These are phyloP conservation scores for Melanomma pulvis-pyrius DNA, from an alignment of 495 filamentous ascomycete genomes.

Conservation along the genomic window DNA sequence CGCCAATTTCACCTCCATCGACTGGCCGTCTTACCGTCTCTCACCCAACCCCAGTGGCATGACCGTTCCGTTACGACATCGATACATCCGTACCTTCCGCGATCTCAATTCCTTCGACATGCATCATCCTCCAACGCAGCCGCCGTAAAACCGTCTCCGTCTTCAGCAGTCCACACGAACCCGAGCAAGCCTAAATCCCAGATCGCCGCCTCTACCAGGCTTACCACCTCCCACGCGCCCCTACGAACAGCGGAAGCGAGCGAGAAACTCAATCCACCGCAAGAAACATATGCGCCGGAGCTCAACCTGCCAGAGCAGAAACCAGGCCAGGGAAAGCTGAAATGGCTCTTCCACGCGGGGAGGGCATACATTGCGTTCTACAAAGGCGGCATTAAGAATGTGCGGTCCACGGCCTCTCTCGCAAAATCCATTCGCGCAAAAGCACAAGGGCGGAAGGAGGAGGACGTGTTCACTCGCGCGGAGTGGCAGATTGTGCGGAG, in stretches of 20 bases:
- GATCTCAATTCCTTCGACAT: background rate
- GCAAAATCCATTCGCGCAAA: conserved; percentile 37
- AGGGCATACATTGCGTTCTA: conserved; percentile 76
- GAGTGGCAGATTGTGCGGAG: conserved; percentile 70
- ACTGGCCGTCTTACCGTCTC: background rate
- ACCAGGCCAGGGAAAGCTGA: conserved; percentile 45
- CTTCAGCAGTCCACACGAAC: background rate
- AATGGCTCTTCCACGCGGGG: conserved; percentile 55
- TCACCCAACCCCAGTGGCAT: conserved; percentile 1
- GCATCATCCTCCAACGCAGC: conserved; percentile 5
- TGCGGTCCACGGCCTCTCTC: conserved; percentile 59
- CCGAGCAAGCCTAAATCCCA: background rate
- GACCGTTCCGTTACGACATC: background rate
- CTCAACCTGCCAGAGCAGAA: conserved; percentile 55
- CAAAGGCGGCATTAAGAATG: conserved; percentile 75
- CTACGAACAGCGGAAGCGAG: background rate
- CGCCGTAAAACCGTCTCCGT: background rate
- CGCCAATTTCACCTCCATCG: background rate
- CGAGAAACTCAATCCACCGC: conserved; percentile 58
- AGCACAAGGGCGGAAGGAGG: conserved; percentile 22
- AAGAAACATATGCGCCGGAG: conserved; percentile 60
- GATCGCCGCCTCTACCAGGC: background rate
- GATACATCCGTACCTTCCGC: background rate
- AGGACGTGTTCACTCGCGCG: conserved; percentile 51
- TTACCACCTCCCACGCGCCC: background rate